Percentiles rank a stretch among this genome's conserved stretches.
Conservation (phyloP, 179 eudicot genomes). For the Spinacia oleracea region DNA sequence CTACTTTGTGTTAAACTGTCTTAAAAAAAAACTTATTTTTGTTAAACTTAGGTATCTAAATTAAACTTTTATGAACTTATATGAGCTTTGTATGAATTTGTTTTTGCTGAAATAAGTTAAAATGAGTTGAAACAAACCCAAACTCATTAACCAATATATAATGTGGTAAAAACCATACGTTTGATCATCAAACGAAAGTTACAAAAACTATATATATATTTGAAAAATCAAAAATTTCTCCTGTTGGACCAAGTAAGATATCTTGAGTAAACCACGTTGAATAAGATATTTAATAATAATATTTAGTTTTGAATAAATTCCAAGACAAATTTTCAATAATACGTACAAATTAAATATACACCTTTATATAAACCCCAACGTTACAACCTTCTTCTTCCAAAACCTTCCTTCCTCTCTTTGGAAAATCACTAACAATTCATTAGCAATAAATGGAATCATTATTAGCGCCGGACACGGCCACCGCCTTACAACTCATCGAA, state of each 20-base stretch:
- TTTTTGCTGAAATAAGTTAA: too few species aligned
- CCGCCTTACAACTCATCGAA: conserved; percentile 16
- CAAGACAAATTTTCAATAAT: background rate
- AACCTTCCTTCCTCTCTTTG: background rate
- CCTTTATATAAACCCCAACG: conserved; percentile 2
- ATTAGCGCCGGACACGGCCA: conserved; percentile 7
- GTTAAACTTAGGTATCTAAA: too few species aligned
- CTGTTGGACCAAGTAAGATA: conserved; percentile 7
- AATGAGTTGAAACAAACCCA: too few species aligned
- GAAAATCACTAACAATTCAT: background rate
- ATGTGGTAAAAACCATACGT: too few species aligned
- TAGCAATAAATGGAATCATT: background rate
- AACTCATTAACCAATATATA: too few species aligned
- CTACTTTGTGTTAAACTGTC: too few species aligned
- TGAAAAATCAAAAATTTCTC: background rate
- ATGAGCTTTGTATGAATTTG: too few species aligned
- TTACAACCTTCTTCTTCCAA: background rate
- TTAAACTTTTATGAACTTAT: too few species aligned
- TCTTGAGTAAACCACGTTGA: conserved; percentile 5
- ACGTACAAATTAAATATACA: background rate
- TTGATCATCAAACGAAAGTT: too few species aligned
- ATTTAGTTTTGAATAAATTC: background rate
- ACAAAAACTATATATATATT: too few species aligned
- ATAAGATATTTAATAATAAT: background rate
- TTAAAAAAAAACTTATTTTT: too few species aligned